A percentile compares a stretch with the other conserved stretches of the same genome.
These are phyloP conservation scores for Hypoxylon sp. DNA, from an alignment of 2,329 filamentous ascomycete species.

Conservation along the genomic window DNA sequence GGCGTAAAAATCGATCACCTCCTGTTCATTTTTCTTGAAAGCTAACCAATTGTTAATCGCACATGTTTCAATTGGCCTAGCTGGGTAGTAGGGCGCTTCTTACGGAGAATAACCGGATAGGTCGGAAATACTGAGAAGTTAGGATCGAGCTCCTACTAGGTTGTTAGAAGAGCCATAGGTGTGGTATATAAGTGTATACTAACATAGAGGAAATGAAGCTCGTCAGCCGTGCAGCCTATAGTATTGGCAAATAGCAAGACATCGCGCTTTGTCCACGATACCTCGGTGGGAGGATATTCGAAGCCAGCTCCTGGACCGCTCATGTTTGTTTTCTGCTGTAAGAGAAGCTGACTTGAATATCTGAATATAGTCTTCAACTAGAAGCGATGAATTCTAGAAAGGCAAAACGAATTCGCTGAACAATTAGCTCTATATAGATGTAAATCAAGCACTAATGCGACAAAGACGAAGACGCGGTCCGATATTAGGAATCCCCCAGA, in stretches of 20 bases:
- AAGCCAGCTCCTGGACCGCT: slow-evolving; percentile 76
- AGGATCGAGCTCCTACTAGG: slow-evolving; percentile 84
- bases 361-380: neutral
- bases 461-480: slow-evolving; percentile 12
- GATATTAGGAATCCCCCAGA: slow-evolving; percentile 18
- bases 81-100: slow-evolving; percentile 50
- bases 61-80: slow-evolving; percentile 7
- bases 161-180: slow-evolving; percentile 21
- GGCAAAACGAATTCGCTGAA: neutral
- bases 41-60: slow-evolving; percentile 57
- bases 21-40: slow-evolving; percentile 82
- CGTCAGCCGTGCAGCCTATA: slow-evolving; percentile 87
- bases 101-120: slow-evolving; percentile 85
- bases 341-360: neutral
- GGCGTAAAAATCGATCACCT: slow-evolving; percentile 89
- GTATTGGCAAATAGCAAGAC: slow-evolving; percentile 90
- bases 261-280: slow-evolving; percentile 91
- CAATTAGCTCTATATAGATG: neutral
- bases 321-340: slow-evolving; percentile 53
- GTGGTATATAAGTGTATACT: slow-evolving; percentile 15
- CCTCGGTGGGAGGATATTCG: slow-evolving; percentile 81
- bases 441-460: slow-evolving; percentile 14
- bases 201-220: slow-evolving; percentile 94
- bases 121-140: slow-evolving; percentile 91
- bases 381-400: neutral